Percentiles rank a stretch among this genome's conserved stretches.
These are phyloP conservation scores for Tricharina praecox DNA, from an alignment of 495 filamentous ascomycete genomes.

Conservation along the genomic window DNA sequence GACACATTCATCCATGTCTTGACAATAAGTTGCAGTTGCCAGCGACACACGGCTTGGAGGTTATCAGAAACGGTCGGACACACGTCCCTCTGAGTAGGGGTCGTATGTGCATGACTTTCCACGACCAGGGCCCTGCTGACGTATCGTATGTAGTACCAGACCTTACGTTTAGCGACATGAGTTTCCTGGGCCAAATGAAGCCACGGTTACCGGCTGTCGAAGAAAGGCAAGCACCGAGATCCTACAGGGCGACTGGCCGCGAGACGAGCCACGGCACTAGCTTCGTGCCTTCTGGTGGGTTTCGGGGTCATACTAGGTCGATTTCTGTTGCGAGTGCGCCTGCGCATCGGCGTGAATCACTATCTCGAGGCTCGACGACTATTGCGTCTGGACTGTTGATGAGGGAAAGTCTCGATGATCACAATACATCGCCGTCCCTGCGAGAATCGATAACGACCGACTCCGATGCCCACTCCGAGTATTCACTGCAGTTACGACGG, in stretches of 20 bases:
- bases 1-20: neutral
- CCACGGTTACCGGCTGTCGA: neutral
- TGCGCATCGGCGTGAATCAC: too few species aligned
- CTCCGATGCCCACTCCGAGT: conserved; percentile 13
- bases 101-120: conserved; percentile 25
- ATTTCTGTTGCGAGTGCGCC: neutral
- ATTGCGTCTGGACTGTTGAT: neutral
- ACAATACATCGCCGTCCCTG: neutral
- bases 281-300: neutral
- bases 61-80: conserved; percentile 55
- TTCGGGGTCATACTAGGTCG: neutral
- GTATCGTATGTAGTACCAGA: conserved; percentile 41
- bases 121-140: conserved; percentile 2
- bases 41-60: conserved; percentile 37
- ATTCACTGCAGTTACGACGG: conserved; percentile 13
- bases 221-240: neutral
- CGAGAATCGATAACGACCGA: neutral
- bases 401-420: neutral
- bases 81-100: conserved; percentile 40
- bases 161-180: conserved; percentile 50
- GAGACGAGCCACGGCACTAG: neutral
- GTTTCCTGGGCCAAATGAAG: conserved; percentile 34
- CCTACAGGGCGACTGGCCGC: neutral
- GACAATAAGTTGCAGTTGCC: conserved; percentile 43
- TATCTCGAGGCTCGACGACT: neutral